Evolutionary conservation across 129 eudicot genomes (phyloP), one percentile per base, ranked within the genome.

Genomic region (Smallanthus sonchifolius): DNA sequence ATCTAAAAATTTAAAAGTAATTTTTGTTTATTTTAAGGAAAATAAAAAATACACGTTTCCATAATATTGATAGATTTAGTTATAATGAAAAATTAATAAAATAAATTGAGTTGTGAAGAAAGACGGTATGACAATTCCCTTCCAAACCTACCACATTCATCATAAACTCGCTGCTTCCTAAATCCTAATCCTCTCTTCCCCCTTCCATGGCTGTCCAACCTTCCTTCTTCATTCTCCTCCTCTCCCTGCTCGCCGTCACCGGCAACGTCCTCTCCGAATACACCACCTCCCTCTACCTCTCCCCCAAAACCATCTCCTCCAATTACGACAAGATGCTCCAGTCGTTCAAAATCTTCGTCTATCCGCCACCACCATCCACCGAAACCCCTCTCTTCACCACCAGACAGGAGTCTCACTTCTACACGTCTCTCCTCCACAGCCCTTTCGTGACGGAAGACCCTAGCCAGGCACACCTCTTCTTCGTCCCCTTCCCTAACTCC

Each of bases 241-340:
- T 67, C 73, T 10, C 57, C 43, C 10, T 65, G 74, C 48, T 85
- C 82, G 28, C 74, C 82, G 40, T 81, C 86, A 32, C 77, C 78
- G 65, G 34, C 34, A 40, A 72, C 51, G 82, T 28, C 65, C 52
- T 71, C 76, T 72, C 56, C 63, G 63, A 78, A 78, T 51, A 36
- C 73, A 4, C 86, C 77, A 11, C 84, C 30, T 44, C 84, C 32
- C 85, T 85, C 7, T 89, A 87, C 77, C 91, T 86, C 75, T 92
- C 93, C 7, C 78, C 87, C 16, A 48, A 80, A n/a, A 87, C 90
- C 60, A 79, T 90, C 61, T 81, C 81, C 82, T 44, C 84, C 10
- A 82, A 92, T 65, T 92, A 92, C 88, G 75, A 87, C 42, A 85
- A 72, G 15, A 92, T 92, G 98, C 79, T 89, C 67, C 4, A 79